Percentiles rank a stretch among this genome's conserved stretches.
Evolutionary conservation across 2,329 filamentous ascomycete genomes (phyloP).

Genomic region (Annulohypoxylon truncatum): DNA sequence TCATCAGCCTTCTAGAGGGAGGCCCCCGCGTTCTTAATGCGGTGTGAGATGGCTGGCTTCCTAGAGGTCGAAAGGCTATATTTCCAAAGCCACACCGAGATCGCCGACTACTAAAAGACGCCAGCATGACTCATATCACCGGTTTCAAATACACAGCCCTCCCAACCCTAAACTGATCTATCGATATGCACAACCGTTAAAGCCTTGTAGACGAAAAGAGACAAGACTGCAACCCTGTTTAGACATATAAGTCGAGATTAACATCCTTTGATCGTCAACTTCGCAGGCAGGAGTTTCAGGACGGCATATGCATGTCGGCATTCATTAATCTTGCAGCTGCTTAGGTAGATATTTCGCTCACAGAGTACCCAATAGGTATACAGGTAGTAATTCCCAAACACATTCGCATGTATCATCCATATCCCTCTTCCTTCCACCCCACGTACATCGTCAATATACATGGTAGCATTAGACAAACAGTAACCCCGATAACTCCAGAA

Average conservation of each 20-base stretch:
- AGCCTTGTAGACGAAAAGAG: background rate
- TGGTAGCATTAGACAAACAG: slow-evolving; percentile 13
- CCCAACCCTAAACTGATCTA: background rate
- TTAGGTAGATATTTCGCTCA: background rate
- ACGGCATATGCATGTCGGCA: slow-evolving; percentile 1
- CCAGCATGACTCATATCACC: background rate
- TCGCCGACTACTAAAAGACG: background rate
- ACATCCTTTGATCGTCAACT: background rate
- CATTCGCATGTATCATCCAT: slow-evolving; percentile 21
- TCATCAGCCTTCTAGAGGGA: slow-evolving; percentile 27
- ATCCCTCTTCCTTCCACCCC: slow-evolving; percentile 1
- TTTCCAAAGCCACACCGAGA: slow-evolving; percentile 21
- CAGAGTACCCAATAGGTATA: slow-evolving; percentile 20
- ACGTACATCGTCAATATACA: slow-evolving; percentile 12
- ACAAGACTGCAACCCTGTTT: background rate
- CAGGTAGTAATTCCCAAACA: slow-evolving; percentile 5
- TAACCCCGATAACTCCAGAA: background rate
- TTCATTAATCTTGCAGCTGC: slow-evolving; percentile 18
- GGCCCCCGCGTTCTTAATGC: background rate
- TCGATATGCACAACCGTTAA: background rate
- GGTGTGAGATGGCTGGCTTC: slow-evolving; percentile 13
- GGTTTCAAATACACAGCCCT: slow-evolving; percentile 3
- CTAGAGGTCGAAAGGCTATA: slow-evolving; percentile 11
- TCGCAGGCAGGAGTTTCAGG: background rate
- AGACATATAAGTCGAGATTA: background rate